Evolutionary conservation across 1,284 basidiomycete genomes (phyloP).

Genomic region (Pterula multifida): DNA sequence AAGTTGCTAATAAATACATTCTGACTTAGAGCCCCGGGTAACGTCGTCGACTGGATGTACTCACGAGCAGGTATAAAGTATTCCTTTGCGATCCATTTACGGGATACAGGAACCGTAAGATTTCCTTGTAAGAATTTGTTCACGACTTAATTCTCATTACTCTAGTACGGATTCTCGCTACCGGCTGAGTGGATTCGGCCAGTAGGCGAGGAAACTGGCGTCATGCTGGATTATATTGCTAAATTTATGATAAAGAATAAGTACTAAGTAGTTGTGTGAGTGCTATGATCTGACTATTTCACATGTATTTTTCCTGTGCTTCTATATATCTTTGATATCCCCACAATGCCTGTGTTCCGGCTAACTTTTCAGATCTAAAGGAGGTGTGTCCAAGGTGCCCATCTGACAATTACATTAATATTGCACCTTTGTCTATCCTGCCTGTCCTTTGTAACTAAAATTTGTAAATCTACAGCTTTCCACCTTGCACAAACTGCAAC

Average conservation of each 20-base stretch:
- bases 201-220: constrained; percentile 64
- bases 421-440: too few species aligned
- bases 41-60: constrained; percentile 72
- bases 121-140: constrained; percentile 3
- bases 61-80: constrained; percentile 54
- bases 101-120: constrained; percentile 75
- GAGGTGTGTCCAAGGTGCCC: too few species aligned
- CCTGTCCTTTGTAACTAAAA: too few species aligned
- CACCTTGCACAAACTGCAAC: background rate
- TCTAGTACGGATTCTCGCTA: constrained; percentile 69
- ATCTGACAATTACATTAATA: too few species aligned
- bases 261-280: too few species aligned
- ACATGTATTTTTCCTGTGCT: too few species aligned
- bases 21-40: constrained; percentile 44
- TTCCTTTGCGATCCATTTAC: constrained; percentile 65
- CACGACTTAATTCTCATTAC: constrained; percentile 3
- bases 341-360: too few species aligned
- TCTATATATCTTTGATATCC: background rate
- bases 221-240: constrained; percentile 55
- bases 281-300: too few species aligned
- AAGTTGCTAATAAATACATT: constrained; percentile 3
- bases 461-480: constrained; percentile 1
- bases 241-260: constrained; percentile 36
- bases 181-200: constrained; percentile 66
- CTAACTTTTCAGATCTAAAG: too few species aligned